Evolutionary conservation across 306 rosid species (phyloP), one percentile per base, ranked within the genome.

Genomic region (Begonia masoniana): DNA sequence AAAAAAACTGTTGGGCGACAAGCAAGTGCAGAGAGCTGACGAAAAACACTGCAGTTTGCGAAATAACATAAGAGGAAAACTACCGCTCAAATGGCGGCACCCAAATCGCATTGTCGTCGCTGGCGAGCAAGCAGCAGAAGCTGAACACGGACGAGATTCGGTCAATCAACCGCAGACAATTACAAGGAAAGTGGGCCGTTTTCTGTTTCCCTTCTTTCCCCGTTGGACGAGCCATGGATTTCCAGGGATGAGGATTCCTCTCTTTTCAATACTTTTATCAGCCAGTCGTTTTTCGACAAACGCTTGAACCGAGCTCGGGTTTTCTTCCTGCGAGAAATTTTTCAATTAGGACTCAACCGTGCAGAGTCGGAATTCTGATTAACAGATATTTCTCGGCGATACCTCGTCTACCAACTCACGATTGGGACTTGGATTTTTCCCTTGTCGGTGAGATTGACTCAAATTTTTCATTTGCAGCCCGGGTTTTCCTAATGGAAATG

Each of bases 1-100:
- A 82, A 72, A 69, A 94, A 89, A 1, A n/a, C n/a, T 88, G 97
- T 65, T 60, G 62, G 21, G 97, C 97, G n/a, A 85, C 88, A 54
- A 85, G 56, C 94, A 78, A 72, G 94, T 88, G 54, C 97, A 88
- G 36, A 88, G 55, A 55, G 78, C 81, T 56, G 88, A 88, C 59
- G 51, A 62, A 17, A 89, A 85, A 49, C 62, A 81, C 64, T 55
- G 64, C n/a, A 23, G 14, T 71, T 26, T 36, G 14, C 10, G 71
- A 78, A 43, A 67, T 85, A 52, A 78, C 79, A 48, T 88, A 82
- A 53, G 67, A 12, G 61, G 94, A 85, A 45, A 64, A 47, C 15
- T 95, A 88, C 61, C 85, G 97, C 74, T 64, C 63, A 26, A 78
- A 74, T 63, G 52, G 31, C 31, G 31, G 60, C 63, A 49, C n/a